A percentile compares a stretch with the other conserved stretches of the same genome.
Evolutionary conservation across 2,329 filamentous ascomycete species (phyloP).

Genomic region (Phyllosticta citribraziliensis): DNA sequence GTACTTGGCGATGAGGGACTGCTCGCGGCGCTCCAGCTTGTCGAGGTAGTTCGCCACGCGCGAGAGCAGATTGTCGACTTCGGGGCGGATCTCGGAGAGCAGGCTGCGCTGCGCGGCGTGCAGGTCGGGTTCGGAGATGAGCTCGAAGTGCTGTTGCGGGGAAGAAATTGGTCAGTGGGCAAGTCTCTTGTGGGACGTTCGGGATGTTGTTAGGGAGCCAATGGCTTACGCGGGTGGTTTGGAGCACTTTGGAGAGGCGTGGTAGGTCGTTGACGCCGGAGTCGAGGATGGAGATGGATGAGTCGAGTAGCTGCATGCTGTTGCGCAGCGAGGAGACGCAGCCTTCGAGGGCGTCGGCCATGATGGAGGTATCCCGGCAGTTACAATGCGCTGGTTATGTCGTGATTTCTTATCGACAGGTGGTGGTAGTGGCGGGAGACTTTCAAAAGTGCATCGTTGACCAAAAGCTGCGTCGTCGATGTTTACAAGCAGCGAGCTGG

Average conservation of each 20-base stretch:
- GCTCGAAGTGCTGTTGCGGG: constrained; percentile 67
- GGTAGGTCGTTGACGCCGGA: constrained; percentile 54
- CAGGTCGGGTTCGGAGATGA: constrained; percentile 76
- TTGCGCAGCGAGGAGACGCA: constrained; percentile 52
- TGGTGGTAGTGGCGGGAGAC: neutral
- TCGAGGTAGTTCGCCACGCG: constrained; percentile 78
- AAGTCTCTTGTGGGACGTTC: neutral
- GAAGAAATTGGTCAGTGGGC: neutral
- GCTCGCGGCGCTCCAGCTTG: constrained; percentile 71
- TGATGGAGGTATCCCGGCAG: constrained; percentile 4
- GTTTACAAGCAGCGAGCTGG: constrained; percentile 5
- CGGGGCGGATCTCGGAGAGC: constrained; percentile 81
- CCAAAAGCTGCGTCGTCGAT: neutral
- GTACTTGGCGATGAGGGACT: constrained; percentile 70
- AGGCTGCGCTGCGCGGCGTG: constrained; percentile 74
- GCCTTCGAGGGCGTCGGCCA: constrained; percentile 41
- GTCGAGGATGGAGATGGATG: constrained; percentile 53
- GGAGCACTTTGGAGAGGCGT: constrained; percentile 51
- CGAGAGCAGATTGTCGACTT: constrained; percentile 66
- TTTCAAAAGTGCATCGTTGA: neutral
- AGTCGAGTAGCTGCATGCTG: constrained; percentile 52
- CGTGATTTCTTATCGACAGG: neutral
- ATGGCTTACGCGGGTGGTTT: constrained; percentile 47
- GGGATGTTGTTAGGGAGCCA: neutral
- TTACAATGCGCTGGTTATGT: neutral